Evolutionary conservation across 169 alveolate genomes (phyloP), one percentile per base, ranked within the genome.

Genomic region (Eimeria brunetti): DNA sequence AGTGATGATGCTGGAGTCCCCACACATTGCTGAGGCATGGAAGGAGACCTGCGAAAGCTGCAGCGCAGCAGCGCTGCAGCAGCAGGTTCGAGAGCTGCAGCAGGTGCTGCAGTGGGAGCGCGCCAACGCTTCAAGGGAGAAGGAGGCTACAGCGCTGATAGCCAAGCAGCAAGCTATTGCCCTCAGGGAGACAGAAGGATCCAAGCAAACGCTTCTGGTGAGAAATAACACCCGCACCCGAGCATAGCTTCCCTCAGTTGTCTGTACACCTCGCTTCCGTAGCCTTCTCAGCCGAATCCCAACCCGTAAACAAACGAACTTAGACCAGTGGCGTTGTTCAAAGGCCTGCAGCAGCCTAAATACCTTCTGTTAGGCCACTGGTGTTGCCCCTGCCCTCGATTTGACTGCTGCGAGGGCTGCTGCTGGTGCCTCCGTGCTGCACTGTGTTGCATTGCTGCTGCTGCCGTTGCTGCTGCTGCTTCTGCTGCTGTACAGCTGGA

Each of bases 151-250:
- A 53, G 91, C 78, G 49, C 38, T 84, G 46, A 84, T 84, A 6
- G 51, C 91, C 20, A 84, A 84, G 91, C 91, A 84, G 78, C 91
- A 84, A 30, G 91, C 56, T 36, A 33, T 84, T 44, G 78, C 91
- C 46, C 38, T 84, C 44, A 84, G 64, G 80, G 91, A 84, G 56
- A 38, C 91, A n/a, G 91, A 84, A 53, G 91, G 91, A 20, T 84
- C 91, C 5, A 84, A 84, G 49, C 64, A 69, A 58, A 84, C 91
- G 16, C 91, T 84, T 6, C 78, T 84, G 30, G 91, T 84, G 56
- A 14, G 91, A 22, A 27, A 24, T 14, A 75, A 22, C 18, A 44
- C 53, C 51, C 53, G 85, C 41, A 6, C 24, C 58, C 30, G 0
- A 27, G 44, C 78, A 69, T 24, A 69, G 20, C 22, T 24, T 49